These are phyloP conservation scores for Lathyrus sativus DNA, from an alignment of 306 rosid species.

Conservation along the genomic window DNA sequence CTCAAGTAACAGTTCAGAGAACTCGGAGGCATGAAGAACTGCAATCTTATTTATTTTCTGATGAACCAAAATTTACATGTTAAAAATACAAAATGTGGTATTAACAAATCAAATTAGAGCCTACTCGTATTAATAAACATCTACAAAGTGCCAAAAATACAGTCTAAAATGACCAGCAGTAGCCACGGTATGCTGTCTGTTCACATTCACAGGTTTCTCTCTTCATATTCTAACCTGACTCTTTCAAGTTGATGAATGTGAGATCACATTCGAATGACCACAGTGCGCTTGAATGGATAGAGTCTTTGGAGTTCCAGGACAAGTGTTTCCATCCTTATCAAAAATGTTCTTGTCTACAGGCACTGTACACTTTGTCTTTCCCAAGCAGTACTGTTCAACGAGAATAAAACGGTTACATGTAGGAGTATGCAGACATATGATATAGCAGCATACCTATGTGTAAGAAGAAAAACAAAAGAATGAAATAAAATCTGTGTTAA, in stretches of 20 bases:
- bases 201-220: background rate
- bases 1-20: background rate
- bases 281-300: slow-evolving; percentile 22
- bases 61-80: too few relatives aligned
- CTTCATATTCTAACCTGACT: background rate
- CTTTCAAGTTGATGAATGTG: slow-evolving; percentile 11
- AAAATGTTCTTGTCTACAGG: slow-evolving; percentile 26
- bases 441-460: background rate
- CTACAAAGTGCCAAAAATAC: slow-evolving; percentile 5
- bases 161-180: slow-evolving; percentile 3
- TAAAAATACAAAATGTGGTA: slow-evolving; percentile 16
- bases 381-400: slow-evolving; percentile 27
- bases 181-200: background rate
- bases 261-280: background rate
- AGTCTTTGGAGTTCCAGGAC: slow-evolving; percentile 23
- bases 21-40: background rate
- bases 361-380: slow-evolving; percentile 27
- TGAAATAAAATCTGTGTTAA: background rate
- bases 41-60: background rate
- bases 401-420: background rate
- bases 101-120: slow-evolving; percentile 12
- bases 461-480: background rate
- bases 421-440: background rate
- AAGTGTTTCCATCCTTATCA: slow-evolving; percentile 7
- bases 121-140: background rate